Conservation (phyloP, 116 monocot genomes). For the Phalaenopsis hybrid region DNA sequence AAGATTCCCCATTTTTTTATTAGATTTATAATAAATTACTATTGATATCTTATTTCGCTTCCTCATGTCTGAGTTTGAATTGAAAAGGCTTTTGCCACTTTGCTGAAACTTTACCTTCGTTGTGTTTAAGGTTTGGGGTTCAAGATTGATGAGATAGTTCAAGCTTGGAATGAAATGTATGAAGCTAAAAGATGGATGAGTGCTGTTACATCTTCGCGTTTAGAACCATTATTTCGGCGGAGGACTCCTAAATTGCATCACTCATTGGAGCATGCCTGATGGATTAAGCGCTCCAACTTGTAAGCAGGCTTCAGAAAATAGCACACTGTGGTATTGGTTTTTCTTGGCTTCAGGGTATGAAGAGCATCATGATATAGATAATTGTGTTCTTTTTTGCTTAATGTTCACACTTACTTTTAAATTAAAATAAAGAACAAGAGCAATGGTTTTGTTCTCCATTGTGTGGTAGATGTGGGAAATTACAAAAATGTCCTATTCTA, state of each 20-base stretch:
- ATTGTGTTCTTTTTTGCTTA: no score
- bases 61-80: not conserved
- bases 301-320: not conserved
- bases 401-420: no score
- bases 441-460: no score
- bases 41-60: not conserved
- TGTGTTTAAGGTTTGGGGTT: constrained; percentile 42
- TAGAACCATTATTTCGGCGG: constrained; percentile 70
- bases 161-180: constrained; percentile 90
- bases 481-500: no score
- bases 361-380: not conserved
- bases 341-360: not conserved
- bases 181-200: constrained; percentile 68
- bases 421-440: no score
- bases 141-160: constrained; percentile 83
- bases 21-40: not conserved
- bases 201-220: constrained; percentile 48
- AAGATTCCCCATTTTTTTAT: not conserved
- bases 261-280: constrained; percentile 43
- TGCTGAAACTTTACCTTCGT: not conserved
- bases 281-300: not conserved
- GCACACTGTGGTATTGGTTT: not conserved
- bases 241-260: constrained; percentile 55
- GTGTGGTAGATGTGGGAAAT: no score
- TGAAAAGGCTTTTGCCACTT: not conserved